A percentile compares a stretch with the other conserved stretches of the same genome.
These are phyloP conservation scores for Vanderwaltozyma yarrowii DNA, from an alignment of 805 yeast species.

Conservation along the genomic window DNA sequence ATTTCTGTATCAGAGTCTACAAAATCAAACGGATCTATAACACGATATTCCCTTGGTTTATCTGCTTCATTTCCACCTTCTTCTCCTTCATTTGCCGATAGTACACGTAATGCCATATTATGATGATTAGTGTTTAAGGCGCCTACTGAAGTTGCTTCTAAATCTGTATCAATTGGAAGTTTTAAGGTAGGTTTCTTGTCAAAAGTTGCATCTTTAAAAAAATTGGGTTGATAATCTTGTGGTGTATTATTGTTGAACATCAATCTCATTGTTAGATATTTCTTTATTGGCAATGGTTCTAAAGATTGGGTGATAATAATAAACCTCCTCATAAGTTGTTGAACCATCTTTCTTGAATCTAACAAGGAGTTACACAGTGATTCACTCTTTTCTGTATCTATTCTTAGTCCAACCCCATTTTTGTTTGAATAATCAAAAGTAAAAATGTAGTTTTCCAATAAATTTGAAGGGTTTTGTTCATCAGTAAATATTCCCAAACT, in stretches of 20 bases:
- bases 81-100: constrained; percentile 13
- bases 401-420: constrained; percentile 18
- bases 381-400: constrained; percentile 8
- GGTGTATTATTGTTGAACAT: constrained; percentile 41
- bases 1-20: not conserved
- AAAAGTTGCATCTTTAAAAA: constrained; percentile 35
- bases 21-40: constrained; percentile 26
- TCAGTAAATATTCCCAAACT: constrained; percentile 38
- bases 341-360: constrained; percentile 36
- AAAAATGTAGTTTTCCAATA: constrained; percentile 44
- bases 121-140: constrained; percentile 26
- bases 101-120: constrained; percentile 23
- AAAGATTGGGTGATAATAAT: constrained; percentile 44
- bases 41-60: constrained; percentile 15
- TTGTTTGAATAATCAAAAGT: constrained; percentile 33
- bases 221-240: constrained; percentile 37
- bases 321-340: constrained; percentile 41
- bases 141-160: constrained; percentile 23
- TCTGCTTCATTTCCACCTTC: constrained; percentile 2
- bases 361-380: constrained; percentile 16
- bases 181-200: constrained; percentile 29
- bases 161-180: constrained; percentile 12
- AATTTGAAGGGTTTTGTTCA: constrained; percentile 32
- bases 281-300: constrained; percentile 39
- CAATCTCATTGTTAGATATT: constrained; percentile 39